Evolutionary conservation across 2,329 filamentous ascomycete genomes (phyloP).

Genomic region (Verticillium longisporum): DNA sequence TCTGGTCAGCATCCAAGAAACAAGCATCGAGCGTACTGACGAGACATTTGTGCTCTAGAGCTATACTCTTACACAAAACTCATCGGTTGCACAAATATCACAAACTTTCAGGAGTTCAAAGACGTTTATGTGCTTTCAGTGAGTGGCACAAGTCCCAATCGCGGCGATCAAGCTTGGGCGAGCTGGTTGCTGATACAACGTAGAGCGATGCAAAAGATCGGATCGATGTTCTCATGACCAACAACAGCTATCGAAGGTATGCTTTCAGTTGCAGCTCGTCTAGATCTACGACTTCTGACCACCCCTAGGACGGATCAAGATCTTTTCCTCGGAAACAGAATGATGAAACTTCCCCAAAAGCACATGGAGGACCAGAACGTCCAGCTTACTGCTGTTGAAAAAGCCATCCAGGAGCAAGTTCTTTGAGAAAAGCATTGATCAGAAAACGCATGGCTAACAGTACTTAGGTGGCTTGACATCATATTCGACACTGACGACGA

Average conservation of each 20-base stretch:
- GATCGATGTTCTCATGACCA: slow-evolving; percentile 7
- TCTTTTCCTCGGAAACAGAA: slow-evolving; percentile 16
- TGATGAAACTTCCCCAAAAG: slow-evolving; percentile 16
- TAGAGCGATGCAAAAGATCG: background rate
- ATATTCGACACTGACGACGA: no score
- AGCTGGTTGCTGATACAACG: background rate
- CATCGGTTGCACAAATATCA: slow-evolving; percentile 14
- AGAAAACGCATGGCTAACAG: background rate
- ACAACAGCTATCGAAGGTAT: slow-evolving; percentile 5
- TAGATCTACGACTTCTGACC: background rate
- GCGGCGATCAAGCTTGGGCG: no score
- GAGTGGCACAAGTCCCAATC: background rate
- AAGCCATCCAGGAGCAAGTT: slow-evolving; percentile 16
- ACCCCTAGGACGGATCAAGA: slow-evolving; percentile 17
- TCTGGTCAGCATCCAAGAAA: background rate
- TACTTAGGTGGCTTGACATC: background rate
- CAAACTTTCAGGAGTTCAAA: slow-evolving; percentile 5
- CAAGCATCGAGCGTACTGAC: background rate
- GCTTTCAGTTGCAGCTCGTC: no score
- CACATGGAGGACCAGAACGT: slow-evolving; percentile 14
- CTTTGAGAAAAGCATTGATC: background rate
- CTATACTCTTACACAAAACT: slow-evolving; percentile 27
- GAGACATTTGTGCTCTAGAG: slow-evolving; percentile 16
- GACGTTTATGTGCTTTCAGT: slow-evolving; percentile 12
- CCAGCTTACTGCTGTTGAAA: slow-evolving; percentile 18